Conservation (phyloP, 108 stramenopile species). For the Conticribra weissflogii region DNA sequence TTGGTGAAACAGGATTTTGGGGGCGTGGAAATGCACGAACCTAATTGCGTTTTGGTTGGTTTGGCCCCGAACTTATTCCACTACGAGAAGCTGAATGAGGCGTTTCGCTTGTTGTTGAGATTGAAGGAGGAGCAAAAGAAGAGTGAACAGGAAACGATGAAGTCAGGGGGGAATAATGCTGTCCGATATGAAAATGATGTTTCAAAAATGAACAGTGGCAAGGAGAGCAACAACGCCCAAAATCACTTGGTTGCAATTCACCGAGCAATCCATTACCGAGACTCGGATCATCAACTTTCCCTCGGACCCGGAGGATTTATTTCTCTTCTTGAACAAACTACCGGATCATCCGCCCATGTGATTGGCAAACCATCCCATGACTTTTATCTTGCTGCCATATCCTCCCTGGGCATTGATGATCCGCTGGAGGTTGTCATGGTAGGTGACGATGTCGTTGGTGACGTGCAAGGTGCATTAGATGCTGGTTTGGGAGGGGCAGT, state of each 20-base stretch:
- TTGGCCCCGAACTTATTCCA: slow-evolving; percentile 66
- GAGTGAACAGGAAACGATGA: no score
- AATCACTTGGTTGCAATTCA: slow-evolving; percentile 69
- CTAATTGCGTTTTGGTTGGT: slow-evolving; percentile 71
- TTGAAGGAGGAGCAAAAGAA: no score
- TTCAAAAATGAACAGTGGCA: background rate
- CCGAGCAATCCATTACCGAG: slow-evolving; percentile 55
- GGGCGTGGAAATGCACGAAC: slow-evolving; percentile 22
- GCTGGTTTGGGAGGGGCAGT: slow-evolving; percentile 60
- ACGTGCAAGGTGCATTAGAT: slow-evolving; percentile 60
- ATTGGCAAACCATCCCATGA: slow-evolving; percentile 69
- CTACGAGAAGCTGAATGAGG: slow-evolving; percentile 65
- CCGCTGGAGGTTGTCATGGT: slow-evolving; percentile 58
- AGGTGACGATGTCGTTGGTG: slow-evolving; percentile 71
- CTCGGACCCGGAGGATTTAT: slow-evolving; percentile 78
- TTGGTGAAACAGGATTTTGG: slow-evolving; percentile 47
- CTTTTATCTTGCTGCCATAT: slow-evolving; percentile 61
- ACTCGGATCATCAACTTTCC: slow-evolving; percentile 45
- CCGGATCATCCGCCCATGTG: slow-evolving; percentile 40
- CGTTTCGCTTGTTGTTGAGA: slow-evolving; percentile 61
- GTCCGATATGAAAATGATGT: no score
- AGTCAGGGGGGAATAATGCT: no score
- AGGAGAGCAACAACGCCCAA: background rate
- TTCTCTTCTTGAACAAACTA: slow-evolving; percentile 54
- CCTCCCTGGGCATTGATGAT: slow-evolving; percentile 23